phyloP scores from a whole-genome alignment of 345 rosid species.

The Iberis pinnata region DNA sequence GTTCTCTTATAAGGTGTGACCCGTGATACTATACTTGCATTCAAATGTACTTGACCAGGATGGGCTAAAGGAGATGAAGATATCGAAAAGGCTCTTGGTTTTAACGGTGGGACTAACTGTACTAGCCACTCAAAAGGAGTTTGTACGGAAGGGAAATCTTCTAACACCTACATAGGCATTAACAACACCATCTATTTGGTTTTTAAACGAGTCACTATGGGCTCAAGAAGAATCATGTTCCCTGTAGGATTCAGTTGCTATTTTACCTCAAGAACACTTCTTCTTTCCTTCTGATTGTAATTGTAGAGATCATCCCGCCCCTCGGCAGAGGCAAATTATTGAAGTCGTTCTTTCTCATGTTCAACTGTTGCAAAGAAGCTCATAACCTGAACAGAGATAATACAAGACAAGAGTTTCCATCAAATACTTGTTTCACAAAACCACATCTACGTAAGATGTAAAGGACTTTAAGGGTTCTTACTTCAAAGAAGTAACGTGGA shows the following conservation, averaged over 20 bases:
- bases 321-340: slow-evolving; percentile 79
- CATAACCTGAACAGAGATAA: slow-evolving; percentile 49
- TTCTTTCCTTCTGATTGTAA: slow-evolving; percentile 87
- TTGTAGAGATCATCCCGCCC: slow-evolving; percentile 92
- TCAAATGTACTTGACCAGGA: slow-evolving; percentile 77
- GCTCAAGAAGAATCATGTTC: slow-evolving; percentile 12
- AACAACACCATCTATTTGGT: background rate
- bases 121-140: slow-evolving; percentile 94
- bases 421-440: slow-evolving; percentile 5
- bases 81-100: slow-evolving; percentile 80
- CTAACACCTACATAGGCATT: slow-evolving; percentile 51
- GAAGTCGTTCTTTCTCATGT: slow-evolving; percentile 82
- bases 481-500: slow-evolving; percentile 89
- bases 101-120: slow-evolving; percentile 79
- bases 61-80: slow-evolving; percentile 81
- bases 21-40: slow-evolving; percentile 75
- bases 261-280: slow-evolving; percentile 83
- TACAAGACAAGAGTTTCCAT: too few species aligned
- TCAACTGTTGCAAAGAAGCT: slow-evolving; percentile 74
- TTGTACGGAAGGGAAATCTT: slow-evolving; percentile 91
- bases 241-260: background rate
- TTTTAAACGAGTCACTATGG: background rate
- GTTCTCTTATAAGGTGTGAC: slow-evolving; percentile 78
- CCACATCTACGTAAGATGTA: background rate
- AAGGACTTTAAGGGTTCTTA: slow-evolving; percentile 33